Base-by-base conservation (phyloP, 2,329 filamentous ascomycete species). In the Penicillium palitans region DNA sequence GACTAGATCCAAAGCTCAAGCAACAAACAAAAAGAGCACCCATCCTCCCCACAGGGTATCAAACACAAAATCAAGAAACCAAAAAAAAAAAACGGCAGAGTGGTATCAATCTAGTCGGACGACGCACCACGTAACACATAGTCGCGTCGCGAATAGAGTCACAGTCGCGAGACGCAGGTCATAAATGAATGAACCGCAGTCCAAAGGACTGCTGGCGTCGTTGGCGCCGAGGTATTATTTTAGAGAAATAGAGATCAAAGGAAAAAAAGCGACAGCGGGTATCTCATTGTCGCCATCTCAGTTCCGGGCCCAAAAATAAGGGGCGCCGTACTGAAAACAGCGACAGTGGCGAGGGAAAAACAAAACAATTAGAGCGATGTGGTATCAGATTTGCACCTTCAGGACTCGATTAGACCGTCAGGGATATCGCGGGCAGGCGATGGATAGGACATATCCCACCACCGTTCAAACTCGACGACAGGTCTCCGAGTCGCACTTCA, bases 381-480 rank as follows among this genome's bases (percentile, higher is more conserved):
- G 65, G 56, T 64, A 62, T 64, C 52, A 62, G 57, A 62, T 58
- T 61, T 62, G 59, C 59, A 66, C 53, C 61, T 44, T 64, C 42
- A 56, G 52, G 58, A 55, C 60, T 61, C 47, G 44, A 51, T 48
- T 33, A 57, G 63, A 64, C 67, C 65, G 58, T 65, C 63, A 44
- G 57, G 61, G 53, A 46, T 56, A 63, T 59, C 56, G 61, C 65
- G 65, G 65, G 60, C 62, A 55, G 64, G 61, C 63, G 67, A 68
- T 62, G 70, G 54, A 61, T 59, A 67, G 65, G 72, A 62, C 63
- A 70, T 57, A 60, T 75, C 74, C 75, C 74, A 77, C 74, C 74
- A 77, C 63, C 75, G 73, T 67, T 77, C 74, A 66, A 70, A 76
- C 68, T 76, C 73, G 59, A 75, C 64, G 53, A 69, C 61, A 59